A percentile compares a stretch with the other conserved stretches of the same genome.
phyloP scores from a whole-genome alignment of 352 stramenopile genomes.

The Lagenidium sp. region DNA sequence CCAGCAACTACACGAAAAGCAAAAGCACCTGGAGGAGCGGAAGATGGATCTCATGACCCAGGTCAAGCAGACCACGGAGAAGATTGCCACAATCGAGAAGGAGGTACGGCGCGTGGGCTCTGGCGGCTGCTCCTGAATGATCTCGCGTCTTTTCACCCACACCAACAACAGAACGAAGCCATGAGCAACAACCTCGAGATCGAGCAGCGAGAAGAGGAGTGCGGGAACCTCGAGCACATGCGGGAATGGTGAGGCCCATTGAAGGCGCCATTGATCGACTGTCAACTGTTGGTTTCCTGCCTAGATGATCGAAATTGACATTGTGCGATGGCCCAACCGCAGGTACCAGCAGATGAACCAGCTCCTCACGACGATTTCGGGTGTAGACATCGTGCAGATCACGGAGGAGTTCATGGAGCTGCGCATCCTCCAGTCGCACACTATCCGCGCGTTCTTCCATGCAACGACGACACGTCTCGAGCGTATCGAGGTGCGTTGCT shows the following conservation, averaged over 20 bases:
- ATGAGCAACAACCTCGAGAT: conserved; percentile 58
- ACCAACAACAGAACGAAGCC: conserved; percentile 34
- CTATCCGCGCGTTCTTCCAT: conserved; percentile 51
- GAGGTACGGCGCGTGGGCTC: conserved; percentile 13
- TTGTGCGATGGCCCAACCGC: neutral
- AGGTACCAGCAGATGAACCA: conserved; percentile 62
- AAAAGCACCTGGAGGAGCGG: conserved; percentile 59
- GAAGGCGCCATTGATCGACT: neutral
- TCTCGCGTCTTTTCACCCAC: neutral
- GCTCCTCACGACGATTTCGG: conserved; percentile 40
- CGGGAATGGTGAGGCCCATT: conserved; percentile 38
- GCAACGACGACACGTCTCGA: conserved; percentile 37
- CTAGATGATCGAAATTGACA: neutral
- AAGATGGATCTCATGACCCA: conserved; percentile 65
- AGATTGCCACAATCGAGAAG: conserved; percentile 41
- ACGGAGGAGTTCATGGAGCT: conserved; percentile 55
- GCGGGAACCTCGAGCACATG: conserved; percentile 60
- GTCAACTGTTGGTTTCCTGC: neutral
- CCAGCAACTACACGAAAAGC: conserved; percentile 57
- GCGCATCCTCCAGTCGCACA: conserved; percentile 35
- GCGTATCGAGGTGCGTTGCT: conserved; percentile 39
- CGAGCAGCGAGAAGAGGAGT: conserved; percentile 69
- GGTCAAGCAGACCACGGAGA: conserved; percentile 49
- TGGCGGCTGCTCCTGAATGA: neutral
- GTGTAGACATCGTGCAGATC: conserved; percentile 46